Evolutionary conservation across 1,284 basidiomycete genomes (phyloP).

Genomic region (Gymnopus androsaceus): DNA sequence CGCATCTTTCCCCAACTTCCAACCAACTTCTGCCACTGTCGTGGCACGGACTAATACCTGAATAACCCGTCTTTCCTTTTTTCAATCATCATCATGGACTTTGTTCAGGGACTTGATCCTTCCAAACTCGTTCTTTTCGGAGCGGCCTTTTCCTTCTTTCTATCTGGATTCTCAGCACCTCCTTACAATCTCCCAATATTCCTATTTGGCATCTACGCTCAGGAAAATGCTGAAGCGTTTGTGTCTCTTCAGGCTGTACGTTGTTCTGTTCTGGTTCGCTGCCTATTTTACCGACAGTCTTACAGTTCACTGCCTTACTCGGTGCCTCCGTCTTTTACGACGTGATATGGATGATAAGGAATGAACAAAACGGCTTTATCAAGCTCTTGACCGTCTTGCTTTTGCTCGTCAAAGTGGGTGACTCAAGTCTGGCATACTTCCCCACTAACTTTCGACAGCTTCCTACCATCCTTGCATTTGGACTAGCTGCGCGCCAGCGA

Average conservation of each 20-base stretch:
- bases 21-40: background rate
- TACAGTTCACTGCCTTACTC: slow-evolving; percentile 66
- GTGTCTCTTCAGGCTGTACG: slow-evolving; percentile 64
- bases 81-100: slow-evolving; percentile 53
- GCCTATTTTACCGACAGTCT: background rate
- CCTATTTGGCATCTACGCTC: slow-evolving; percentile 71
- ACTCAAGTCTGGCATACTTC: background rate
- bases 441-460: slow-evolving; percentile 34
- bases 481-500: slow-evolving; percentile 57
- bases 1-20: background rate
- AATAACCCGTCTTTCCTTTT: background rate
- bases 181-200: slow-evolving; percentile 68
- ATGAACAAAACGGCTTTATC: slow-evolving; percentile 57
- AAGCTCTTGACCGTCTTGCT: slow-evolving; percentile 60
- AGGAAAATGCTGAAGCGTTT: slow-evolving; percentile 64
- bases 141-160: slow-evolving; percentile 67
- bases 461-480: slow-evolving; percentile 64
- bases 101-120: slow-evolving; percentile 68
- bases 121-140: slow-evolving; percentile 65
- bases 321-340: slow-evolving; percentile 65
- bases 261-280: background rate
- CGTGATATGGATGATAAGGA: slow-evolving; percentile 65
- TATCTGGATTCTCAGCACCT: slow-evolving; percentile 44
- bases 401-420: slow-evolving; percentile 62
- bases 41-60: background rate